Evolutionary conservation across 2,329 filamentous ascomycete genomes (phyloP), one percentile per base, ranked within the genome.

Genomic region (Metarhizium anisopliae): DNA sequence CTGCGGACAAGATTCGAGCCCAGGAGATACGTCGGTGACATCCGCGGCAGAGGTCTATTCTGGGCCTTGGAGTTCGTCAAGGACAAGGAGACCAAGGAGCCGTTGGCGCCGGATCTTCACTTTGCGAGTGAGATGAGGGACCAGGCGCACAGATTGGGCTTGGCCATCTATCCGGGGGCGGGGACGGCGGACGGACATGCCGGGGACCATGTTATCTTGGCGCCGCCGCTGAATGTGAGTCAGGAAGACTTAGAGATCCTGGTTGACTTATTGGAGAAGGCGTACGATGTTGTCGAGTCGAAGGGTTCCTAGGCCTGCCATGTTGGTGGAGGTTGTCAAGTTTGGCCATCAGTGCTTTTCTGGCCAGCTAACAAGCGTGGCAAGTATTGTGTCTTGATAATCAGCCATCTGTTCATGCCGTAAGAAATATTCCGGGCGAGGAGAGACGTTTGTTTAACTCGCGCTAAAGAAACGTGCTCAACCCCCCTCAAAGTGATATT

Each of bases 181-280:
- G 86, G 86, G 2, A 83, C 82, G 0, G 78, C 75, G 1, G 84
- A 78, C 58, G 77, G 88, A 42, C 74, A 79, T 1, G 65, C 66
- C 1, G 87, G 87, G 10, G 88, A 92, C 63, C 85, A 89, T 66
- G 72, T 90, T 40, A 75, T 91, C n/a, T 63, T 92, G 16, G 80
- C 86, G 2, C 88, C 89, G 1, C 78, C 87, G 0, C 90, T 84
- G 66, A 89, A 81, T 45, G 74, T 85, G 25, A 82, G 77, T 0
- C 57, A 60, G 8, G 61, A 61, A 13, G 60, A 70, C 36, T 18
- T 70, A 6, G 35, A 30, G 11, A 16, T 49, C 35, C 7, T 59
- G 54, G 54, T 58, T 43, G 51, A 40, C 40, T n/a, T 59, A 47
- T 45, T 59, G 11, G 54, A 58, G 51, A 53, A 47, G 40, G 51